Base-by-base conservation (phyloP, 2,329 filamentous ascomycete species). In the Allantophomopsis cytisporea region DNA sequence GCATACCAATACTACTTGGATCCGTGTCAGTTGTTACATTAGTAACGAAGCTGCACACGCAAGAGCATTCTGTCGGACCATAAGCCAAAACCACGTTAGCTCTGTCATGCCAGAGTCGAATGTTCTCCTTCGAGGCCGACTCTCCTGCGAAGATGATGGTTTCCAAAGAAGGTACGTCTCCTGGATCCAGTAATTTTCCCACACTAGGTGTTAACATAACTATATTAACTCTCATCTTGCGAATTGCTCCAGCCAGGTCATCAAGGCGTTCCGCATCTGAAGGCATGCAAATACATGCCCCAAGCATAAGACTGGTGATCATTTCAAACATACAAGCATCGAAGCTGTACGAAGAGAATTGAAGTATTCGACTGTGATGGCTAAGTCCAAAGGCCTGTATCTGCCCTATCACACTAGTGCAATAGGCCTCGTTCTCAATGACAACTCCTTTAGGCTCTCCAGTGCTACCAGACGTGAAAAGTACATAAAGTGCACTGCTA, bases 141-240 rank as follows among this genome's bases (percentile, higher is more conserved):
- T 48, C 46, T 93, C 86, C 2, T 86, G 86, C 47, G 93, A 93
- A 0, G 85, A 39, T 15, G 15, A 39, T 15, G n/a, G 31, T 35
- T 2, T 35, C 16, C 30, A 39, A 15, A 12, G 32, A 8, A 18
- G 38, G 38, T 8, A 39, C 31, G 18, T n/a, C 15, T 6, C 6
- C 16, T 20, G 38, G 38, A n/a, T 2, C 3, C 4, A 39, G 17
- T 10, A 35, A 6, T 10, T 28, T 35, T 13, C 4, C 30, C 4
- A 39, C 14, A 11, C 30, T 15, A n/a, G 38, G 31, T 18, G 38
- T 39, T 14, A 39, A 36, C 13, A 35, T n/a, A 13, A 31, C 38
- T 7, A 13, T n/a, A 14, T 39, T 36, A 20, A 36, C 38, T 35
- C 21, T 17, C 14, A 31, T 17, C 15, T 20, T 15, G 7, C 17